A percentile compares a stretch with the other conserved stretches of the same genome.
Conservation (phyloP, 2,329 filamentous ascomycete species). For the Diaporthe capsici region DNA sequence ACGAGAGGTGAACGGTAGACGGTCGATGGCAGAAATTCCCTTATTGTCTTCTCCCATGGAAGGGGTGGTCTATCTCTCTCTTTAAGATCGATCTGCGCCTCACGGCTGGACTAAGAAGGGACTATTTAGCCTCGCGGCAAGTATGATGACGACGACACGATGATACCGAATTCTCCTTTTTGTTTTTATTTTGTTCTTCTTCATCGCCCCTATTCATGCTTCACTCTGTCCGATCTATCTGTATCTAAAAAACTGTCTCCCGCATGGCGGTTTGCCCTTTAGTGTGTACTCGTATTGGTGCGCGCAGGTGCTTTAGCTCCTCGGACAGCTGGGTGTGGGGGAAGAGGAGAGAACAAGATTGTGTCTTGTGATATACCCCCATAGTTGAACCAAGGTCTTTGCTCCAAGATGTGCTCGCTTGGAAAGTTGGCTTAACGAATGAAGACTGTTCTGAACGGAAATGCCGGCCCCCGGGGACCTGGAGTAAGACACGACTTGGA, state of each 20-base stretch:
- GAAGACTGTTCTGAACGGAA: neutral
- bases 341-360: neutral
- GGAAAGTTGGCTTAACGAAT: neutral
- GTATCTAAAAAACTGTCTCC: neutral
- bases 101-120: slow-evolving; percentile 50
- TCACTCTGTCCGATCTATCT: neutral
- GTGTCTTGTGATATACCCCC: slow-evolving; percentile 13
- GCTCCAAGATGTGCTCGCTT: neutral
- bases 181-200: neutral
- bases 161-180: slow-evolving; percentile 40
- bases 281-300: slow-evolving; percentile 2
- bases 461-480: neutral
- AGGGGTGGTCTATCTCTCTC: slow-evolving; percentile 39
- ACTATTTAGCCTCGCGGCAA: slow-evolving; percentile 50
- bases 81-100: slow-evolving; percentile 50
- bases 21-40: slow-evolving; percentile 24
- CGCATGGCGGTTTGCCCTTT: neutral
- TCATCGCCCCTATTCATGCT: slow-evolving; percentile 25
- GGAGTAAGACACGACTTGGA: neutral
- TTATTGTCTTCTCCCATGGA: slow-evolving; percentile 20
- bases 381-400: slow-evolving; percentile 12
- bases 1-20: neutral
- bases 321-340: neutral
- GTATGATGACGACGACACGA: slow-evolving; percentile 45
- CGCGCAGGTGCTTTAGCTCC: neutral